These are phyloP conservation scores for Hypoxylon sp. DNA, from an alignment of 2,329 filamentous ascomycete genomes.

Conservation along the genomic window DNA sequence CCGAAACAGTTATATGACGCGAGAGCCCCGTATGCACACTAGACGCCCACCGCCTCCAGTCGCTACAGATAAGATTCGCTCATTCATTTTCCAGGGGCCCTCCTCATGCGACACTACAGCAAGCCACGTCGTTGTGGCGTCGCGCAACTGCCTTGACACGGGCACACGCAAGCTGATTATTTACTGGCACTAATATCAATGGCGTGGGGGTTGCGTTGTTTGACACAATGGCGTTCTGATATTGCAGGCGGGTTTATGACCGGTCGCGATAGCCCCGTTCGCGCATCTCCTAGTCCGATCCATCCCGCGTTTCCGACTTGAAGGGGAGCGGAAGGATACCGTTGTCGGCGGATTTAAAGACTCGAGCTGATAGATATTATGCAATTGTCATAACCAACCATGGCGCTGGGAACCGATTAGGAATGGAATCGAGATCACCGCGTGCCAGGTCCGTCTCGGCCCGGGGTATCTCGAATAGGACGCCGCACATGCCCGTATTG, in stretches of 20 bases:
- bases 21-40: slow-evolving; percentile 21
- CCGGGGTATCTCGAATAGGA: slow-evolving; percentile 29
- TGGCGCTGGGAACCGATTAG: slow-evolving; percentile 29
- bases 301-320: slow-evolving; percentile 12
- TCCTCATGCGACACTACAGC: slow-evolving; percentile 13
- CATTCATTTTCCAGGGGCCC: slow-evolving; percentile 18
- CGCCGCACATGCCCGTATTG: slow-evolving; percentile 11
- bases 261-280: slow-evolving; percentile 19
- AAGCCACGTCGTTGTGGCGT: slow-evolving; percentile 31
- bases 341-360: slow-evolving; percentile 1
- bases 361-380: slow-evolving; percentile 16
- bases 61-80: slow-evolving; percentile 12
- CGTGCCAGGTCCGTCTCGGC: slow-evolving; percentile 19
- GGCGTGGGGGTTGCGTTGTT: slow-evolving; percentile 30
- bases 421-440: slow-evolving; percentile 27
- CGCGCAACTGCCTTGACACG: slow-evolving; percentile 17
- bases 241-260: slow-evolving; percentile 16
- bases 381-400: slow-evolving; percentile 22
- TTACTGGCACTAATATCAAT: neutral
- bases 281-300: neutral
- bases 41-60: slow-evolving; percentile 12
- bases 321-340: slow-evolving; percentile 25
- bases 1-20: slow-evolving; percentile 32
- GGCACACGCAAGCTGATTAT: slow-evolving; percentile 25
- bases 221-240: slow-evolving; percentile 11